phyloP scores from a whole-genome alignment of 2,329 filamentous ascomycete genomes.

The Trichophyton verrucosum region DNA sequence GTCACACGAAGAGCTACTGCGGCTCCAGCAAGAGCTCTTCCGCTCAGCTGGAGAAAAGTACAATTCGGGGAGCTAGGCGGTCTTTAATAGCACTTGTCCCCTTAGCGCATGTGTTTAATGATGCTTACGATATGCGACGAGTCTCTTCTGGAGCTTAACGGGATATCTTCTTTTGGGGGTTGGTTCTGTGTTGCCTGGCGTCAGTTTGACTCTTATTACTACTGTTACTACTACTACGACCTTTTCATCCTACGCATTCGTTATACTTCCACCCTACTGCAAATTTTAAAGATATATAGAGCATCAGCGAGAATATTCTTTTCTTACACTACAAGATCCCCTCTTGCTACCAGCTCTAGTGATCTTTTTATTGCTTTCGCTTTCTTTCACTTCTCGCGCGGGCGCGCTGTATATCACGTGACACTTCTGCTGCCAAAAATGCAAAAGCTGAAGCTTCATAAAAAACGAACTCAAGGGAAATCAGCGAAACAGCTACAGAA shows the following conservation, averaged over 20 bases:
- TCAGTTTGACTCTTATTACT: background rate
- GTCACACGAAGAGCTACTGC: conserved; percentile 76
- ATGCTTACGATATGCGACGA: background rate
- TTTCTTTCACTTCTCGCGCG: background rate
- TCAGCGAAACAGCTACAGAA: background rate
- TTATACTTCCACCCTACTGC: too few relatives aligned
- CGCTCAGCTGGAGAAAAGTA: conserved; percentile 64
- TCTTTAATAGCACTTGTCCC: background rate
- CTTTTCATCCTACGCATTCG: background rate
- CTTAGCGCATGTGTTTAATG: background rate
- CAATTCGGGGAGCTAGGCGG: conserved; percentile 33
- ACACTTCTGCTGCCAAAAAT: background rate
- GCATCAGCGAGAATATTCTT: too few relatives aligned
- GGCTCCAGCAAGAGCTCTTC: conserved; percentile 85
- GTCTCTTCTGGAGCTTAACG: background rate
- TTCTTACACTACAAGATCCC: too few relatives aligned
- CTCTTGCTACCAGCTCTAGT: too few relatives aligned
- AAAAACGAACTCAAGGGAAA: background rate
- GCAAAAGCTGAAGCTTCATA: background rate
- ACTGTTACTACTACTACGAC: too few relatives aligned
- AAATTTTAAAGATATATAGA: too few relatives aligned
- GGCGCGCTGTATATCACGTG: background rate
- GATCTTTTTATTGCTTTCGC: background rate
- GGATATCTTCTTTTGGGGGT: background rate
- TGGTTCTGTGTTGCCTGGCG: background rate